Evolutionary conservation across 768 basidiomycete species (phyloP), one percentile per base, ranked within the genome.

Genomic region (Boletus rubroflammeus): DNA sequence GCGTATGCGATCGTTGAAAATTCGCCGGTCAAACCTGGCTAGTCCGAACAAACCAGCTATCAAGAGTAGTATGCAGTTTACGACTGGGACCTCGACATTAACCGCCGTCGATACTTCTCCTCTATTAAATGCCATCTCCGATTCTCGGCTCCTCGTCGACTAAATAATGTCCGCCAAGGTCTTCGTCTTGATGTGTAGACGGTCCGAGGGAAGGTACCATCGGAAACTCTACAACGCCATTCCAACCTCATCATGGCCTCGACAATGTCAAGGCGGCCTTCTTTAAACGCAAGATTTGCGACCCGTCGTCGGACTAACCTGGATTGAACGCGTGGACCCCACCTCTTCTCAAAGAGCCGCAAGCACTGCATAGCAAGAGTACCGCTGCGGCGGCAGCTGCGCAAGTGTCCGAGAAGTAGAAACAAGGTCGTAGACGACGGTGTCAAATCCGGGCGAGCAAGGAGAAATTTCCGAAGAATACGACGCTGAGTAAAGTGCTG

Each of bases 351-450:
- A 65, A 84, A 88, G 41, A 66, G 61, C 40, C 59, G 59, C 25
- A 83, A 62, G 29, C 79, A 66, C 34, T 72, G 72, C 60, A 72
- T 68, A 14, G 84, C 86, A 19, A 80, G 66, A 14, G 78, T 80
- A 25, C 82, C 87, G 59, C 84, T 78, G n/a, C 69, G 74, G 53
- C 74, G 76, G 32, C 75, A 77, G 45, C 67, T 62, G 40, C 70
- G 71, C 48, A 91, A 72, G 42, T 79, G 73, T 28, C 76, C 71
- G 28, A 91, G 75, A 39, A 89, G 70, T 41, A 85, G 70, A 61
- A 77, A 80, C 19, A 90, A 64, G 5, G 87, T 88, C 19, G 73
- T 75, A 23, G 85, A 71, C 39, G 78, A 82, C 17, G 89, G 88
- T 26, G 64, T 73, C 23, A 90, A 64, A 41, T 69, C 68, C 15